Evolutionary conservation across 208 protist genomes (phyloP), one percentile per base, ranked within the genome.

Genomic region (Trypanosoma brucei): DNA sequence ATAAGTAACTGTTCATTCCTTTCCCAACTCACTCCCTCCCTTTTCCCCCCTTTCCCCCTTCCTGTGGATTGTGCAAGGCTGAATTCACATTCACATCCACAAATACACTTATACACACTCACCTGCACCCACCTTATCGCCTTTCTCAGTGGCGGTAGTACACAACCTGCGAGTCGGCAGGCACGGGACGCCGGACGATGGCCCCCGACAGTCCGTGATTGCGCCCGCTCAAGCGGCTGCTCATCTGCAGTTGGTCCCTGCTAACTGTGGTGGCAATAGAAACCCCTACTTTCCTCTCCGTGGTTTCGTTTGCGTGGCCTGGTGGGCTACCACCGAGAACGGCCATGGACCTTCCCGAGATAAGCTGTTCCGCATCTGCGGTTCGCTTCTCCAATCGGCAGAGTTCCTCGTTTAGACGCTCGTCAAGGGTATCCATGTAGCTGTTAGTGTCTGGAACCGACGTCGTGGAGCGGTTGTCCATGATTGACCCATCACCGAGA

Each of bases 81-180:
- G 22, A 22, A 22, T 22, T 22, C 22, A 22, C 22, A 22, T 22
- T 22, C 22, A 22, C 22, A 22, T 22, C 22, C 22, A 22, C 42
- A 46, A 46, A 46, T 46, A 11, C 42, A 46, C 42, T 6, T 46
- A 11, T 46, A 46, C 42, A 54, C 6, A 54, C 6, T 6, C 8
- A 6, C 31, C 7, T 31, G 6, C 9, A 7, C 6, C 65, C 7
- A 35, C 7, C 36, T 48, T 63, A 14, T 2, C 13, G 53, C 14
- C 0, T 58, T 44, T 52, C 65, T 59, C 70, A 86, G 53, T 86
- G 79, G 49, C 83, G 77, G 56, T 89, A 91, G 59, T 82, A 93
- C 31, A 93, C 84, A 14, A 88, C 81, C 48, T 93, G 87, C 0
- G 87, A 93, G 53, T 93, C 87, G 30, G 59, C 65, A 59, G 22